Evolutionary conservation across 305 asterid genomes (phyloP).

Genomic region (Caryopteris hybrid): DNA sequence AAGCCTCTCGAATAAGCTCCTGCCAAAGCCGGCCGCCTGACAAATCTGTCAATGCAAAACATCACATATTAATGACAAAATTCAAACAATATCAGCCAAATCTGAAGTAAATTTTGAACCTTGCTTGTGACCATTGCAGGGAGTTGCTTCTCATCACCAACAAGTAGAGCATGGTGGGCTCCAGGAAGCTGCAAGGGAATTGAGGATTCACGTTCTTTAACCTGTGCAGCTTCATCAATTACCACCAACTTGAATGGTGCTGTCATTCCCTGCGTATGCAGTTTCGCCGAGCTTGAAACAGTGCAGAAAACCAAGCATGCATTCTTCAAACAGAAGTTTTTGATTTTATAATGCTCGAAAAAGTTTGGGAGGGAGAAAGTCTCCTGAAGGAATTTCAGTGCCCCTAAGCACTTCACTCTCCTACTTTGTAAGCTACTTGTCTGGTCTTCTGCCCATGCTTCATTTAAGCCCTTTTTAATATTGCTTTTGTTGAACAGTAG

Average conservation of each 20-base stretch:
- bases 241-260: slow-evolving; percentile 36
- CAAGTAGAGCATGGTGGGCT: slow-evolving; percentile 56
- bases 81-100: neutral
- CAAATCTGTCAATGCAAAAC: slow-evolving; percentile 37
- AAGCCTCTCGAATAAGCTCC: slow-evolving; percentile 70
- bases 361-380: slow-evolving; percentile 26
- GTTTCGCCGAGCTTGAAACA: slow-evolving; percentile 46
- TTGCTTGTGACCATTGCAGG: slow-evolving; percentile 80
- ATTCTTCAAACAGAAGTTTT: slow-evolving; percentile 33
- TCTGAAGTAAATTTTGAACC: slow-evolving; percentile 23
- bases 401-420: slow-evolving; percentile 26
- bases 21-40: slow-evolving; percentile 50
- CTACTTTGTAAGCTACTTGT: neutral
- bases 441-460: neutral
- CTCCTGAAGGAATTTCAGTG: slow-evolving; percentile 19
- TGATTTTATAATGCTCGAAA: neutral
- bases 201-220: too few species aligned
- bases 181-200: slow-evolving; percentile 59
- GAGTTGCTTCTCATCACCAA: slow-evolving; percentile 72
- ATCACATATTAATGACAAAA: neutral
- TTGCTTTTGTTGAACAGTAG: slow-evolving; percentile 4
- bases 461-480: slow-evolving; percentile 21
- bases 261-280: slow-evolving; percentile 28
- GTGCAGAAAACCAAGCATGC: slow-evolving; percentile 56
- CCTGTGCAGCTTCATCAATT: slow-evolving; percentile 87